Evolutionary conservation across 768 basidiomycete genomes (phyloP).

Genomic region (Russula lepida): DNA sequence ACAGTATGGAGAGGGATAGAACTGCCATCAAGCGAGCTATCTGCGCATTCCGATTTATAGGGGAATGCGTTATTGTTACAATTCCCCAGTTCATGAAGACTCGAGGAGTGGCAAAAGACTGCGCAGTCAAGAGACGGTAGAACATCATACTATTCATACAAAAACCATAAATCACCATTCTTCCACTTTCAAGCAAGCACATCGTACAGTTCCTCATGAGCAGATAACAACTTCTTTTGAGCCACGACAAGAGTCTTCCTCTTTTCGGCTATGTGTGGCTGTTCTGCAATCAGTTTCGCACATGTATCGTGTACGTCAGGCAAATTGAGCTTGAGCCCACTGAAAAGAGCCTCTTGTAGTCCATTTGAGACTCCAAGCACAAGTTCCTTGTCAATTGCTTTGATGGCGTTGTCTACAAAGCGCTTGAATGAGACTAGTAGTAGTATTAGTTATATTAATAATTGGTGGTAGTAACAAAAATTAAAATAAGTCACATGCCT

Average conservation of each 20-base stretch:
- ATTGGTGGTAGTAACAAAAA: background rate
- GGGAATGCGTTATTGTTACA: background rate
- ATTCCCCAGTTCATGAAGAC: background rate
- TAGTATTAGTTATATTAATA: background rate
- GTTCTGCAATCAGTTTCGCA: conserved; percentile 45
- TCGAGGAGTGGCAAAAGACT: background rate
- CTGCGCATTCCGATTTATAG: background rate
- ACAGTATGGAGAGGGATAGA: background rate
- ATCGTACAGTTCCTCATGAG: conserved; percentile 34
- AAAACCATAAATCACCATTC: background rate
- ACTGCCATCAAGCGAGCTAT: background rate
- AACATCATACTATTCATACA: background rate
- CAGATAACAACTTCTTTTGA: conserved; percentile 40
- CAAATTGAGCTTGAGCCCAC: conserved; percentile 45
- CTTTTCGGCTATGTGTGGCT: conserved; percentile 33
- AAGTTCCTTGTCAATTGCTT: conserved; percentile 43
- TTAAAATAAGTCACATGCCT: conserved; percentile 34
- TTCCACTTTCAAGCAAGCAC: background rate
- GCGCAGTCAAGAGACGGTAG: background rate
- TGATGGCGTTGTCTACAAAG: conserved; percentile 30
- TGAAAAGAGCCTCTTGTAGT: conserved; percentile 38
- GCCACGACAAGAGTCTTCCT: conserved; percentile 45
- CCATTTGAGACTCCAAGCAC: conserved; percentile 43
- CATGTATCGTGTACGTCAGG: conserved; percentile 40
- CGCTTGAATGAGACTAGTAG: conserved; percentile 40